Percentiles rank a stretch among this genome's conserved stretches.
These are phyloP conservation scores for Grammothele lineata DNA, from an alignment of 768 basidiomycete genomes.

Conservation along the genomic window DNA sequence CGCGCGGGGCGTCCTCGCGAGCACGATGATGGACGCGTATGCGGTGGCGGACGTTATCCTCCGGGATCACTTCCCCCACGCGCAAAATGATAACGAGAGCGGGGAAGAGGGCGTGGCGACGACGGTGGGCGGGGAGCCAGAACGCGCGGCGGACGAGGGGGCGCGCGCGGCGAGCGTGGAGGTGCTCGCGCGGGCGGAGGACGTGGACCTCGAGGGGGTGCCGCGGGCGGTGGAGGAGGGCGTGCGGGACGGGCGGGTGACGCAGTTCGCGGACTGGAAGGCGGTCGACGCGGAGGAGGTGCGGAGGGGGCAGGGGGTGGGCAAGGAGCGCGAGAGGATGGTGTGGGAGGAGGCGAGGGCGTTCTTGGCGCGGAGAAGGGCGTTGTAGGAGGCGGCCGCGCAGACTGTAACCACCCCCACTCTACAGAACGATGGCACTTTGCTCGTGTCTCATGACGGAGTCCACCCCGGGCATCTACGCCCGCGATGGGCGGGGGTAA, in stretches of 20 bases:
- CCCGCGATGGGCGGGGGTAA: too few relatives aligned
- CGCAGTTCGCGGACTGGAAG: conserved; percentile 73
- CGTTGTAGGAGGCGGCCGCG: background rate
- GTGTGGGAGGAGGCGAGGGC: conserved; percentile 49
- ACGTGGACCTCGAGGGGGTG: conserved; percentile 34
- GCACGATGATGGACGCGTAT: conserved; percentile 92
- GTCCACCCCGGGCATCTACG: too few relatives aligned
- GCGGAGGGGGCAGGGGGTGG: conserved; percentile 45
- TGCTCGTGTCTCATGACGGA: too few relatives aligned
- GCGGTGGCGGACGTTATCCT: conserved; percentile 69
- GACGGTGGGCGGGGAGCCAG: conserved; percentile 8
- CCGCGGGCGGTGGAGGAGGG: conserved; percentile 46
- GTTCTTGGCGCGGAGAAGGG: conserved; percentile 20
- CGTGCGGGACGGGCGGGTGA: conserved; percentile 40
- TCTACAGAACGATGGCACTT: too few relatives aligned
- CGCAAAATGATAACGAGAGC: background rate
- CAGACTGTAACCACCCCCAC: too few relatives aligned
- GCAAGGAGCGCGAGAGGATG: conserved; percentile 80
- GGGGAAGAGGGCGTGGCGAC: conserved; percentile 8
- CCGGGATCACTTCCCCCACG: conserved; percentile 42
- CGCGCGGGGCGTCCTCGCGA: conserved; percentile 86
- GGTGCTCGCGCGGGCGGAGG: conserved; percentile 29
- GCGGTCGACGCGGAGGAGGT: conserved; percentile 69
- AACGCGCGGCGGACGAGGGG: conserved; percentile 7
- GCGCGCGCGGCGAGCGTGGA: conserved; percentile 3